phyloP scores from a whole-genome alignment of 305 asterid genomes.

The Euphrasia arctica region DNA sequence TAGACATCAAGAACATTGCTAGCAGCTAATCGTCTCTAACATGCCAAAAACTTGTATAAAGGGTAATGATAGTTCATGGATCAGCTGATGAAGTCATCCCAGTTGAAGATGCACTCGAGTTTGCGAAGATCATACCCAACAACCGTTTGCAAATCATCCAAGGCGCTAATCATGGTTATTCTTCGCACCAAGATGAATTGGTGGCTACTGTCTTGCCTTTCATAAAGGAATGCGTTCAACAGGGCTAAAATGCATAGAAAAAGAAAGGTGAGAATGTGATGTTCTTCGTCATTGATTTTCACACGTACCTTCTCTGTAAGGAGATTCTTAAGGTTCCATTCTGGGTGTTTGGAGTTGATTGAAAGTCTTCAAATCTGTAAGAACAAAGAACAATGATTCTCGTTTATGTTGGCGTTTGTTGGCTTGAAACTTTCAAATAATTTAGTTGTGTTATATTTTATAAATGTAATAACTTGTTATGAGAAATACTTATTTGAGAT shows the following conservation, averaged over 20 bases:
- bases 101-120: conserved; percentile 64
- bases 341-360: too few relatives aligned
- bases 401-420: background rate
- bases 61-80: conserved; percentile 86
- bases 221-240: conserved; percentile 46
- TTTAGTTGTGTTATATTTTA: too few relatives aligned
- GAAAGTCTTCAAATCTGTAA: too few relatives aligned
- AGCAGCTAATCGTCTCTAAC: background rate
- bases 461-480: too few relatives aligned
- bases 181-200: conserved; percentile 59
- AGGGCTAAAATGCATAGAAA: background rate
- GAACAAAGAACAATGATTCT: background rate
- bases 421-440: background rate
- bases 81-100: conserved; percentile 72
- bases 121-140: conserved; percentile 67
- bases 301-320: too few relatives aligned
- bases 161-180: conserved; percentile 68
- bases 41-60: conserved; percentile 19
- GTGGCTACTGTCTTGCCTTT: conserved; percentile 42
- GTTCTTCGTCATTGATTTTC: too few relatives aligned
- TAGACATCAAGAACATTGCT: background rate
- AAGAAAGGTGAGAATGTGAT: too few relatives aligned
- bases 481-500: too few relatives aligned
- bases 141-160: conserved; percentile 55
- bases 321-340: too few relatives aligned